phyloP scores from a whole-genome alignment of 306 rosid species.

The Vigna trinervia region DNA sequence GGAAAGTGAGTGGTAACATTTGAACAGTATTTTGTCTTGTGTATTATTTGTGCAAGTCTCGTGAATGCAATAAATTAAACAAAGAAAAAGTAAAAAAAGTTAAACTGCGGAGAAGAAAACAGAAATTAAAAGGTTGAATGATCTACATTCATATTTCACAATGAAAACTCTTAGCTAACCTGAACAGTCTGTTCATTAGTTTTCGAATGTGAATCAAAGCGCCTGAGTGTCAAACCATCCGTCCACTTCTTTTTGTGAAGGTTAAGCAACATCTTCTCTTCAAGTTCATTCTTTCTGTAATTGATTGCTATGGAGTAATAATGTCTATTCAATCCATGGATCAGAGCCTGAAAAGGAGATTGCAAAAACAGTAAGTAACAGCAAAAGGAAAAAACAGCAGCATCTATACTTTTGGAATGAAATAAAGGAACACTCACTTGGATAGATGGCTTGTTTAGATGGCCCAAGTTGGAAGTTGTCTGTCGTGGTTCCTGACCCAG shows the following conservation, averaged over 20 bases:
- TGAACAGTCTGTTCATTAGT: constrained; percentile 95
- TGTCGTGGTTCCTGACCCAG: constrained; percentile 96
- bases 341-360: constrained; percentile 75
- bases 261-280: constrained; percentile 92
- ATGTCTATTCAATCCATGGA: constrained; percentile 95
- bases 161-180: constrained; percentile 52
- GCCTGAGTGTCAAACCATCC: constrained; percentile 83
- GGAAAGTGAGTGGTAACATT: not conserved
- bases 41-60: not conserved
- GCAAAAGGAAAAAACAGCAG: constrained; percentile 8
- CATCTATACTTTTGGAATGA: constrained; percentile 14
- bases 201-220: constrained; percentile 86
- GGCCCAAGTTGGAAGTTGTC: constrained; percentile 93
- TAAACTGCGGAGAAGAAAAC: constrained; percentile 6
- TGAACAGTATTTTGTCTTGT: not conserved
- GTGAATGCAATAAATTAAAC: not conserved
- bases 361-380: constrained; percentile 20
- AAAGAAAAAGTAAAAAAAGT: not conserved
- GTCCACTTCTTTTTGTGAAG: constrained; percentile 99
- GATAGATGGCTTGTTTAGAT: constrained; percentile 92
- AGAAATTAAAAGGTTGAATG: not conserved
- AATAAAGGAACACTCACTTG: constrained; percentile 63
- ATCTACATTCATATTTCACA: not conserved
- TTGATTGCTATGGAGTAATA: constrained; percentile 92
- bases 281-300: constrained; percentile 93